These are phyloP conservation scores for Rheum nobile DNA, from an alignment of 148 eudicot genomes.

Conservation along the genomic window DNA sequence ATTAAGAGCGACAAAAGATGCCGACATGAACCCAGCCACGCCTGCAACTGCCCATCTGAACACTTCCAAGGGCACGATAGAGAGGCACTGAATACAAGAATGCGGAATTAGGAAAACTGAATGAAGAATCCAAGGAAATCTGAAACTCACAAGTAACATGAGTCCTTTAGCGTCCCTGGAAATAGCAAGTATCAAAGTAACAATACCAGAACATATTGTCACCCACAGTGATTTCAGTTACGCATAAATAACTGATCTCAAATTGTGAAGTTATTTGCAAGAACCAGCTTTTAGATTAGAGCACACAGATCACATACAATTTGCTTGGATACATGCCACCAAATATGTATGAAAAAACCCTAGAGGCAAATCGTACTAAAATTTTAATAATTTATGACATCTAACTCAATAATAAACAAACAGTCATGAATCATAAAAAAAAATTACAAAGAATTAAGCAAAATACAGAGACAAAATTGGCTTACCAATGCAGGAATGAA, in stretches of 20 bases:
- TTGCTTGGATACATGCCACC: neutral
- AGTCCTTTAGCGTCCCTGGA: neutral
- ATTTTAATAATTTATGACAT: neutral
- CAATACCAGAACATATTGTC: neutral
- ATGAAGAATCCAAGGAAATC: neutral
- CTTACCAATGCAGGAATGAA: conserved; percentile 5
- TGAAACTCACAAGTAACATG: neutral
- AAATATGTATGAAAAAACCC: neutral
- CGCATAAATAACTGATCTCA: neutral
- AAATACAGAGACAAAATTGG: neutral
- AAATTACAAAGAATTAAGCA: neutral
- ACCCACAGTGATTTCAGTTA: neutral
- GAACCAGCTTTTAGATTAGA: neutral
- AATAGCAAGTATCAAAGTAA: neutral
- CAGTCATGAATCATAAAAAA: neutral
- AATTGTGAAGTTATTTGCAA: too few species aligned
- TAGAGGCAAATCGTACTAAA: neutral
- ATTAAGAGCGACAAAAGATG: conserved; percentile 91
- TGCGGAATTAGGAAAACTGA: neutral
- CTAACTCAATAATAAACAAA: neutral
- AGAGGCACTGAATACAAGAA: conserved; percentile 61
- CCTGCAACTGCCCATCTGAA: conserved; percentile 90
- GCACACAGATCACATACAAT: neutral
- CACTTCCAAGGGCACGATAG: conserved; percentile 60
- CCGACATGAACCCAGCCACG: conserved; percentile 90